Evolutionary conservation across 108 stramenopile genomes (phyloP).

Genomic region (Nitzschia sp.): DNA sequence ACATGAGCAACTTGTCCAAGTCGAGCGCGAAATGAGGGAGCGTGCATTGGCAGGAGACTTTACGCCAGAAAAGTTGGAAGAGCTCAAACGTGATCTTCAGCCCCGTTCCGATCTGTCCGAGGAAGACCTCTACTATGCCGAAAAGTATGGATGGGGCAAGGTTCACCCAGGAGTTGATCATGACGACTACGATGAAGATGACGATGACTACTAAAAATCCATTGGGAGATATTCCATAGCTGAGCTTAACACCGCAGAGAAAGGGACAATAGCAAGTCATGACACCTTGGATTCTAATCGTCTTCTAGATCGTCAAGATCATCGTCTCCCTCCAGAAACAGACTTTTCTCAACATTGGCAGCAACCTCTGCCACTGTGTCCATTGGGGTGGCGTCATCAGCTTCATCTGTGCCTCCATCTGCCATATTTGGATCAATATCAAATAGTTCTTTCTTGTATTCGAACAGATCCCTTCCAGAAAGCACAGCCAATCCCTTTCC

Average conservation of each 20-base stretch:
- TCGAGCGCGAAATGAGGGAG: slow-evolving; percentile 55
- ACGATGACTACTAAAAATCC: slow-evolving; percentile 1
- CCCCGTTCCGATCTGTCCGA: slow-evolving; percentile 34
- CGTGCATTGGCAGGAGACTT: slow-evolving; percentile 80
- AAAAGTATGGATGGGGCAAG: slow-evolving; percentile 66
- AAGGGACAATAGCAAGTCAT: slow-evolving; percentile 3
- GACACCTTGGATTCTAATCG: slow-evolving; percentile 30
- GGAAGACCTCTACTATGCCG: slow-evolving; percentile 36
- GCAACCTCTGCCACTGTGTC: slow-evolving; percentile 55
- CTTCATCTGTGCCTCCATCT: slow-evolving; percentile 16
- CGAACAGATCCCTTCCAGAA: slow-evolving; percentile 78
- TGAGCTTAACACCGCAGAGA: not conserved
- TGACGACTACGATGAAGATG: slow-evolving; percentile 49
- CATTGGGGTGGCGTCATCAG: slow-evolving; percentile 5
- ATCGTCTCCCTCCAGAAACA: slow-evolving; percentile 84
- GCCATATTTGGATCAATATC: slow-evolving; percentile 37
- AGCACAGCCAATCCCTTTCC: slow-evolving; percentile 85
- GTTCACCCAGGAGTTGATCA: slow-evolving; percentile 77
- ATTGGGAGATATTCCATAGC: not conserved
- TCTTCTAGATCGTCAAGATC: slow-evolving; percentile 86
- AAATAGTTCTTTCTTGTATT: slow-evolving; percentile 85
- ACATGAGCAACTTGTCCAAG: slow-evolving; percentile 63
- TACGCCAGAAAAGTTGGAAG: slow-evolving; percentile 72
- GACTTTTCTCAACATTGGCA: slow-evolving; percentile 65
- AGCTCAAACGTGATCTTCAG: slow-evolving; percentile 47